Conservation (phyloP, 2,329 filamentous ascomycete species). For the Zasmidium cellare region DNA sequence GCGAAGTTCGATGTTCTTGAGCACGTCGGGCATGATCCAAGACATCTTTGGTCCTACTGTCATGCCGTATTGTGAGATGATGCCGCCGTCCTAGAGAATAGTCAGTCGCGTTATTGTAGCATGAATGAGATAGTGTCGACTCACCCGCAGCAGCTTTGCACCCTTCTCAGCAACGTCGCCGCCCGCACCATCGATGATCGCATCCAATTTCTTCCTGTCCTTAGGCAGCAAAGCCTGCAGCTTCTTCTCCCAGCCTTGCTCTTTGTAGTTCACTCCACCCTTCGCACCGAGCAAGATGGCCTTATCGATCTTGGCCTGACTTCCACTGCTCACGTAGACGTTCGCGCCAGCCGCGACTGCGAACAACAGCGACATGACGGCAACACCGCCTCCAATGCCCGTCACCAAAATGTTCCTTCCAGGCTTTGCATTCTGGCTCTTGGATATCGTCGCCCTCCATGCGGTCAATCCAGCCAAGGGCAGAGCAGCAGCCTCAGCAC, state of each 20-base stretch:
- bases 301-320: constrained; percentile 70
- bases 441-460: constrained; percentile 82
- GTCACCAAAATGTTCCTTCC: constrained; percentile 81
- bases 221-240: constrained; percentile 62
- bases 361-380: constrained; percentile 78
- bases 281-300: constrained; percentile 72
- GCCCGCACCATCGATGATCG: constrained; percentile 87
- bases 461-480: constrained; percentile 84
- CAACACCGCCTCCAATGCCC: constrained; percentile 90
- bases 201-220: constrained; percentile 71
- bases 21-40: constrained; percentile 77
- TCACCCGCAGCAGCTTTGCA: constrained; percentile 65
- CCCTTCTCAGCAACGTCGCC: constrained; percentile 76
- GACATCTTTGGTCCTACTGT: constrained; percentile 82
- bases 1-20: constrained; percentile 83
- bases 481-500: constrained; percentile 77
- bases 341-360: constrained; percentile 71
- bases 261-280: constrained; percentile 81
- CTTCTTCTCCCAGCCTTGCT: constrained; percentile 77
- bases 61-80: constrained; percentile 91
- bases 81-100: constrained; percentile 62
- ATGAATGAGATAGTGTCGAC: constrained; percentile 1
- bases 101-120: constrained; percentile 12
- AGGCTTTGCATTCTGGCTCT: constrained; percentile 63
- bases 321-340: constrained; percentile 80